Base-by-base conservation (phyloP, 2,329 filamentous ascomycete genomes). In the Aureobasidium sp. region DNA sequence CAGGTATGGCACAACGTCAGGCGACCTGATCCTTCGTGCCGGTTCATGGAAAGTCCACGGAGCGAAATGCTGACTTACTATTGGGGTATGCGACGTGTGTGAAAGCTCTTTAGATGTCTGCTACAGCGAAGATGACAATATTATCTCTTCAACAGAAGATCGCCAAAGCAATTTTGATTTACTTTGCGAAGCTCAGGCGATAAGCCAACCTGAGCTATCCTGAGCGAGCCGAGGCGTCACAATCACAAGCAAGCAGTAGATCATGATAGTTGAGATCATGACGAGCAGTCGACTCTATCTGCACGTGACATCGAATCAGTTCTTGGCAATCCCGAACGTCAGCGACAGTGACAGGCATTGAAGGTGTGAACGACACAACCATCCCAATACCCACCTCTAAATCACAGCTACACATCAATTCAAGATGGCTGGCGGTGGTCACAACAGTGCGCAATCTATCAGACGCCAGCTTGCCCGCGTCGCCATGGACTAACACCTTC, bases 381-480 rank as follows among this genome's bases (percentile, higher is more conserved):
- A 30, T 36, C 48, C 30, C 45, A 30, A 41, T 50, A 50, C 44
- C 25, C 36, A 39, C 27, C 29, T 42, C 16, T n/a, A 39, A 49
- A 59, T 50, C 32, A 59, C 57, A 59, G 45, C 36, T 34, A 21
- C 39, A 54, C 59, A 54, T 48, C 60, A 32, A 41, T 30, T 58
- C 55, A 70, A 66, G 36, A 72, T 74, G 72, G 73, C 72, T 48
- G 73, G 72, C 59, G 57, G 57, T 41, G 57, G 57, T 49, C 65
- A 66, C 65, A 72, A 74, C 65, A 70, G 72, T 74, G 68, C 58
- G 70, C 54, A 34, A 48, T 14, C 21, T 21, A 21, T 7, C n/a
- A 32, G n/a, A 53, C 3, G 13, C 16, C 21, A 29, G 34, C 32
- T 42, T 30, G 54, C 10, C n/a, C 10, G 30, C 13, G 9, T 6